These are phyloP conservation scores for Sclerotinia sclerotiorum DNA, from an alignment of 2,329 filamentous ascomycete species.

Conservation along the genomic window DNA sequence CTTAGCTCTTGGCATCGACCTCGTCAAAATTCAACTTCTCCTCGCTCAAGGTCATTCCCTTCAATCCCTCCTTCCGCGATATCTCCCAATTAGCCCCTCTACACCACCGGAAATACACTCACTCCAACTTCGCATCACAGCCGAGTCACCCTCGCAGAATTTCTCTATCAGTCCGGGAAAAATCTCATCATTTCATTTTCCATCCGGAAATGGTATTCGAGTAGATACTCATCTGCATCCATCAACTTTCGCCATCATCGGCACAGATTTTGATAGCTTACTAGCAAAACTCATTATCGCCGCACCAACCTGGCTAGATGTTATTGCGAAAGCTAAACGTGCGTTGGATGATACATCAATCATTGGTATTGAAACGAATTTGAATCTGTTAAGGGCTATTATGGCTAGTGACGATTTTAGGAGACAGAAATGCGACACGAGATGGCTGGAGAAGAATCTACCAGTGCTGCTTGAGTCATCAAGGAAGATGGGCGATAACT, in stretches of 20 bases:
- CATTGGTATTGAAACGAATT: constrained; percentile 58
- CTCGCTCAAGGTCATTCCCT: constrained; percentile 41
- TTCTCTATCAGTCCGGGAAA: constrained; percentile 62
- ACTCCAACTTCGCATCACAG: constrained; percentile 48
- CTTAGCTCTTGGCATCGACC: constrained; percentile 43
- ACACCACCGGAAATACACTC: constrained; percentile 41
- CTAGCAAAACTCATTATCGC: constrained; percentile 50
- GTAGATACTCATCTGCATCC: constrained; percentile 46
- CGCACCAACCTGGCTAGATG: constrained; percentile 50
- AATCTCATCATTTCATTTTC: constrained; percentile 54
- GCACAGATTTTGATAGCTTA: constrained; percentile 50
- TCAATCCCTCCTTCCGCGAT: constrained; percentile 39
- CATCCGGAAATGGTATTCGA: constrained; percentile 54
- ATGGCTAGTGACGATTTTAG: constrained; percentile 52
- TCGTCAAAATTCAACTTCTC: constrained; percentile 42
- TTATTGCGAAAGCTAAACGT: constrained; percentile 53
- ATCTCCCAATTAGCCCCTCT: constrained; percentile 39
- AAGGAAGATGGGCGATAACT: constrained; percentile 33
- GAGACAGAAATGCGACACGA: constrained; percentile 51
- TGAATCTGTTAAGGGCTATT: constrained; percentile 55
- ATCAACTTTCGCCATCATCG: constrained; percentile 44
- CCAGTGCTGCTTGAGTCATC: constrained; percentile 38
- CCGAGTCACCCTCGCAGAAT: constrained; percentile 45
- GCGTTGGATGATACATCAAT: constrained; percentile 57
- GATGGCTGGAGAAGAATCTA: constrained; percentile 57